Conservation (phyloP, 768 basidiomycete genomes). For the Mycena maculata region DNA sequence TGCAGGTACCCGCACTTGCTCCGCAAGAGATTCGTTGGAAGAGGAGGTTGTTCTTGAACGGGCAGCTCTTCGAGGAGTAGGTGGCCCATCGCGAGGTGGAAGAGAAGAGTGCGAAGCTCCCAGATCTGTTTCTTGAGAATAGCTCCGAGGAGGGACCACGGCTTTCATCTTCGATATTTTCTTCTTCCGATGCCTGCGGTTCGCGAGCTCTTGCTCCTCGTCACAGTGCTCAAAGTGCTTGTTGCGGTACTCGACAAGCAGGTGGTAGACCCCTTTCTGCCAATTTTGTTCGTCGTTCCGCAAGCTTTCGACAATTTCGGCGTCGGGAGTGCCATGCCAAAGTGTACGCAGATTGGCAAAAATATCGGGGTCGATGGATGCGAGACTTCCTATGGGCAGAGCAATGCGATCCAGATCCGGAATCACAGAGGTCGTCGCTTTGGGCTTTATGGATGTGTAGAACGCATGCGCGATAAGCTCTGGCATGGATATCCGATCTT, state of each 20-base stretch:
- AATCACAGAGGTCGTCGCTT: conserved; percentile 53
- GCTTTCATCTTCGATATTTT: conserved; percentile 47
- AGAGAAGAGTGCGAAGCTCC: conserved; percentile 49
- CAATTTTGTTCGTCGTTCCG: conserved; percentile 78
- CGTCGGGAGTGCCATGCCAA: conserved; percentile 87
- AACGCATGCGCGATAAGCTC: conserved; percentile 87
- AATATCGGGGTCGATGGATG: conserved; percentile 88
- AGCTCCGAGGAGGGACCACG: conserved; percentile 36
- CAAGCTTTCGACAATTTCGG: conserved; percentile 77
- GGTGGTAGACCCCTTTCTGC: conserved; percentile 96
- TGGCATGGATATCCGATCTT: conserved; percentile 82
- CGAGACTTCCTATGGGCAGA: conserved; percentile 68
- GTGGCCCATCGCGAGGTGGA: conserved; percentile 67
- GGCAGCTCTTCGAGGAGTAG: conserved; percentile 70
- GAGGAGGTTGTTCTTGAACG: conserved; percentile 43
- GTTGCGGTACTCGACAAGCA: conserved; percentile 87
- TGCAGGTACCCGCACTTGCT: conserved; percentile 24
- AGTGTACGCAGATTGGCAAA: conserved; percentile 90
- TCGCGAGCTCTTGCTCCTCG: conserved; percentile 69
- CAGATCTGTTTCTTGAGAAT: conserved; percentile 41
- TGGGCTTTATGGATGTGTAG: conserved; percentile 67
- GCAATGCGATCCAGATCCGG: conserved; percentile 78
- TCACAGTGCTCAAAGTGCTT: conserved; percentile 80
- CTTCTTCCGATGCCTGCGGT: conserved; percentile 50
- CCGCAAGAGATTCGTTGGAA: conserved; percentile 24